Percentiles rank a stretch among this genome's conserved stretches.
These are phyloP conservation scores for Amorphotheca resinae DNA, from an alignment of 495 filamentous ascomycete species.

Conservation along the genomic window DNA sequence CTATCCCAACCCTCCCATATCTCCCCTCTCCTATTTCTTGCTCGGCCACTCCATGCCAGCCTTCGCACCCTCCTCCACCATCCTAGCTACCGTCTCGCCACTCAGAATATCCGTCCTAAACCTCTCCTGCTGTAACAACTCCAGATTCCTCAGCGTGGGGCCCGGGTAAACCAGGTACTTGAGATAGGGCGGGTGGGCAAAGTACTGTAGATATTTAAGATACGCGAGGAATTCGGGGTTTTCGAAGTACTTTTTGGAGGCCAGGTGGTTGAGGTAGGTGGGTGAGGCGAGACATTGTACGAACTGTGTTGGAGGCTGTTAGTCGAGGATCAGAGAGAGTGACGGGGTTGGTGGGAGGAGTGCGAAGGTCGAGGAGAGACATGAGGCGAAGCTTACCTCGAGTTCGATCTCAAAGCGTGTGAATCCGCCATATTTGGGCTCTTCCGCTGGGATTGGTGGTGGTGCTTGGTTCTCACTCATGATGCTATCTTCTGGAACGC, in stretches of 20 bases:
- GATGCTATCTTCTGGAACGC: conserved; percentile 12
- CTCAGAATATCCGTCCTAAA: conserved; percentile 75
- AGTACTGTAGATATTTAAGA: conserved; percentile 77
- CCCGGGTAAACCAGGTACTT: conserved; percentile 74
- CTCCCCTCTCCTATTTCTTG: neutral
- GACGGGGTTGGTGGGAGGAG: neutral
- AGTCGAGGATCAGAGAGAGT: neutral
- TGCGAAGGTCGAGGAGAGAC: neutral
- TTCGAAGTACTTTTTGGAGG: conserved; percentile 38
- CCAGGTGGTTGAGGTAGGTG: conserved; percentile 72
- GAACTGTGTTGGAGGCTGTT: conserved; percentile 41
- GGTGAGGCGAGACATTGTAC: conserved; percentile 80
- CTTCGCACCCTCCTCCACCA: conserved; percentile 42
- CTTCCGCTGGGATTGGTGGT: conserved; percentile 18
- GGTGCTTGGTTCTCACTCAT: conserved; percentile 20
- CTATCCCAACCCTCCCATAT: conserved; percentile 1
- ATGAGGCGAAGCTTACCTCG: conserved; percentile 35
- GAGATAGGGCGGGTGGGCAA: conserved; percentile 65
- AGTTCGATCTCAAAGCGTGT: conserved; percentile 65
- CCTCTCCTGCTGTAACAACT: conserved; percentile 68
- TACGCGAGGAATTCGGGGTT: conserved; percentile 65
- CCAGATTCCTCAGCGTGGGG: conserved; percentile 68
- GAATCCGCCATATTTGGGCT: conserved; percentile 48
- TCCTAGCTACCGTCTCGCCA: conserved; percentile 51
- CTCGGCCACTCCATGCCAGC: conserved; percentile 9